These are phyloP conservation scores for Yamadazyma mexicana DNA, from an alignment of 1,139 yeast genomes.

Conservation along the genomic window DNA sequence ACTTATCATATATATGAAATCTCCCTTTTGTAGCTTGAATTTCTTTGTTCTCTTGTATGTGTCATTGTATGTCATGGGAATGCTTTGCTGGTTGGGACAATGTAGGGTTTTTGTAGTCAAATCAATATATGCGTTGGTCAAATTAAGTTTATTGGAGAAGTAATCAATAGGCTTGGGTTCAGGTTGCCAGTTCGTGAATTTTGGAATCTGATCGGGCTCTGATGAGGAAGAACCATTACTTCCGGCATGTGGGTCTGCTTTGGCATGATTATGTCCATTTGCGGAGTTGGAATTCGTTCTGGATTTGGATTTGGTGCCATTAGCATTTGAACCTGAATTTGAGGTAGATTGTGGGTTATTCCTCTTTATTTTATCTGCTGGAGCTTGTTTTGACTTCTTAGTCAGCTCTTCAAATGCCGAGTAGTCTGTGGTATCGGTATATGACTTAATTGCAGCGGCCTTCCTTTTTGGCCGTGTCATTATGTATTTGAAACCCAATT, in stretches of 20 bases:
- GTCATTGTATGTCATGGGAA: constrained; percentile 9
- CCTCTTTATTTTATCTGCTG: constrained; percentile 2
- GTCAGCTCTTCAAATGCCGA: constrained; percentile 27
- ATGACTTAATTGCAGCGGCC: constrained; percentile 46
- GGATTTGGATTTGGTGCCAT: not conserved
- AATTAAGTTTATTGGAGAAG: constrained; percentile 38
- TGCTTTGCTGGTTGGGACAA: constrained; percentile 31
- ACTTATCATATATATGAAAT: constrained; percentile 79
- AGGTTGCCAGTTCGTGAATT: constrained; percentile 46
- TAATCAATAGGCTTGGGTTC: constrained; percentile 28
- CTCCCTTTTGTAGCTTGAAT: constrained; percentile 48
- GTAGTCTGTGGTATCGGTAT: constrained; percentile 40
- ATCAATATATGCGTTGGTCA: constrained; percentile 38
- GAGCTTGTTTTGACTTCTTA: constrained; percentile 3
- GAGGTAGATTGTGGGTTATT: not conserved
- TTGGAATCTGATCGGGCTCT: constrained; percentile 9
- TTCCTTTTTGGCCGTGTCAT: constrained; percentile 42
- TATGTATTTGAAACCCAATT: not conserved
- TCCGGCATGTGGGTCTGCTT: no score
- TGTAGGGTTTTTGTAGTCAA: constrained; percentile 28
- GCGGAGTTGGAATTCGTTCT: not conserved
- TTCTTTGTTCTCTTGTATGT: constrained; percentile 14
- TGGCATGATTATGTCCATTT: not conserved
- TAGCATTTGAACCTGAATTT: not conserved
- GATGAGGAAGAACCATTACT: not conserved